phyloP scores from a whole-genome alignment of 306 rosid genomes.

The Pueraria montana region DNA sequence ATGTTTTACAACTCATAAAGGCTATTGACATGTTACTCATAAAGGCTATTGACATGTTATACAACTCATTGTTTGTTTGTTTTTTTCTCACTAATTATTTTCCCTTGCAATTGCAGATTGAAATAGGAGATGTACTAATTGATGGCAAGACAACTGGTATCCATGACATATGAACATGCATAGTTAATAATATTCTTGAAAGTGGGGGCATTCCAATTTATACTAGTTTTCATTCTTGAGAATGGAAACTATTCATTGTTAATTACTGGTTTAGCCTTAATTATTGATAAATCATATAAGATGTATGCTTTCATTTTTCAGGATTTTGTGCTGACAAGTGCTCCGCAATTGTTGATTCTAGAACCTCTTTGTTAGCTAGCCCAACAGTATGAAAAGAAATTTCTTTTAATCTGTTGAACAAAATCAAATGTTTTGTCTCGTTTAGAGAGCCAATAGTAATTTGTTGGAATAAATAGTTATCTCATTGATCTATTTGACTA shows the following conservation, averaged over 20 bases:
- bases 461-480: slow-evolving; percentile 10
- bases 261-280: not conserved
- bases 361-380: slow-evolving; percentile 53
- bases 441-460: not conserved
- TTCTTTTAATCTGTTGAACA: slow-evolving; percentile 15
- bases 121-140: slow-evolving; percentile 50
- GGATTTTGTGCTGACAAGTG: slow-evolving; percentile 52
- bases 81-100: not conserved
- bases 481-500: not conserved
- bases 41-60: slow-evolving; percentile 5
- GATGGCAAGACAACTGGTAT: slow-evolving; percentile 54
- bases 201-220: not conserved
- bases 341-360: slow-evolving; percentile 59
- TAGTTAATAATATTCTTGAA: not conserved
- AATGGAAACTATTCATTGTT: slow-evolving; percentile 1
- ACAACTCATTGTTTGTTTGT: too few species aligned
- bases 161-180: not conserved
- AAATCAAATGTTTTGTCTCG: not conserved
- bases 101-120: slow-evolving; percentile 45
- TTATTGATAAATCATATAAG: not conserved
- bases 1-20: too few species aligned
- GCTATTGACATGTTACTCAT: too few species aligned
- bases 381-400: slow-evolving; percentile 49
- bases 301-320: slow-evolving; percentile 15
- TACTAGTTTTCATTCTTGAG: not conserved